These are phyloP conservation scores for Melaleuca alternifolia DNA, from an alignment of 345 rosid genomes.

Conservation along the genomic window DNA sequence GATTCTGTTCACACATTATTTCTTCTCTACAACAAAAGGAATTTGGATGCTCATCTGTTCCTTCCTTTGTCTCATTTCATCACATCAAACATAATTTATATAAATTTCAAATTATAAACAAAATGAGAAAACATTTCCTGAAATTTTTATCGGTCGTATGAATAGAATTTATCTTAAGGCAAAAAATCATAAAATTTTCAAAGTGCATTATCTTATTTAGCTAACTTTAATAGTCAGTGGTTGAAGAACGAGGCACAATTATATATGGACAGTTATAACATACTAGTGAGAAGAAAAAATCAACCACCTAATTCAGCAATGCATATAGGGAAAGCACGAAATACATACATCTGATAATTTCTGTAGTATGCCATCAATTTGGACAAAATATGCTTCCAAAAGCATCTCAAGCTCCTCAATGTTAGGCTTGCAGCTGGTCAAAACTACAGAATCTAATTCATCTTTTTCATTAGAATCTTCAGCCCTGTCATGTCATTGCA, in stretches of 20 bases:
- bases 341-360: conserved; percentile 36
- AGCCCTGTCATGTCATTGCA: conserved; percentile 4
- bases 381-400: conserved; percentile 48
- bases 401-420: conserved; percentile 51
- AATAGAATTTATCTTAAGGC: neutral
- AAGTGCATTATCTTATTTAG: neutral
- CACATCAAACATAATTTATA: neutral
- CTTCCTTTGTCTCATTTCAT: neutral
- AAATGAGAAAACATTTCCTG: neutral
- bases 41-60: neutral
- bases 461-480: conserved; percentile 15
- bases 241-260: neutral
- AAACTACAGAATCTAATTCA: conserved; percentile 1
- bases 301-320: neutral
- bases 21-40: neutral
- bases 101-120: neutral
- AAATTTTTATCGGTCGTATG: neutral
- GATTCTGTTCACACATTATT: neutral
- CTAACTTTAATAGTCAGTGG: neutral
- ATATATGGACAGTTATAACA: neutral
- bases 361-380: conserved; percentile 36
- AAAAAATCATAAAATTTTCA: neutral
- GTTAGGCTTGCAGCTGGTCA: conserved; percentile 12
- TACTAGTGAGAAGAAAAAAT: neutral
- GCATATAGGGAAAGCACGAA: neutral